Conservation (phyloP, 2,329 filamentous ascomycete genomes). For the Aspergillus bombycis region DNA sequence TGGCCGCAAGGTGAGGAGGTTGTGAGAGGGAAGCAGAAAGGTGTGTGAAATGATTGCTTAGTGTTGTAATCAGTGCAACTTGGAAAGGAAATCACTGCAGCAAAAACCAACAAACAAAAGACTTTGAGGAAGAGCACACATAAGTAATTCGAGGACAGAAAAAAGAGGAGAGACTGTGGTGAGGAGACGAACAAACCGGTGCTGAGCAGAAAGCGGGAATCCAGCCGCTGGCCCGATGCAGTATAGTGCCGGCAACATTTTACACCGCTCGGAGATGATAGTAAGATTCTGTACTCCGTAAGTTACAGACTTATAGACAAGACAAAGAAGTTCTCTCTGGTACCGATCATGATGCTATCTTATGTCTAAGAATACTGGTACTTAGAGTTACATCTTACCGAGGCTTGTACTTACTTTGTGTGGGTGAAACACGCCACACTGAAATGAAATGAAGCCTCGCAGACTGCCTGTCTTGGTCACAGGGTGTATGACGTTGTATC, state of each 20-base stretch:
- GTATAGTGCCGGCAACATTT: conserved; percentile 26
- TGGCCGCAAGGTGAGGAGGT: conserved; percentile 10
- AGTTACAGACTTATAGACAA: not conserved
- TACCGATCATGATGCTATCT: too few species aligned
- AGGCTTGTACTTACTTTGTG: not conserved
- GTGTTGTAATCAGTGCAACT: not conserved
- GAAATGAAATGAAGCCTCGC: not conserved
- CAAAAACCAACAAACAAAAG: not conserved
- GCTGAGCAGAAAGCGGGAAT: conserved; percentile 24
- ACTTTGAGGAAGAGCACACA: not conserved
- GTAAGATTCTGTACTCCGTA: conserved; percentile 1
- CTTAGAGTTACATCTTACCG: not conserved
- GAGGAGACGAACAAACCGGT: conserved; percentile 19
- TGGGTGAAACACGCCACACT: not conserved
- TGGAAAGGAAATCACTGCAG: not conserved
- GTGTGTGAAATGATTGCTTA: not conserved
- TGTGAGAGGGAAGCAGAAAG: conserved; percentile 10
- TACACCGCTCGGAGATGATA: conserved; percentile 14
- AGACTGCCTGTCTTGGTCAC: too few species aligned
- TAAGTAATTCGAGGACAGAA: conserved; percentile 6
- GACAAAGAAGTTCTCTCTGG: not conserved
- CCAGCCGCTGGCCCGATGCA: conserved; percentile 20
- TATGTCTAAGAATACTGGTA: not conserved
- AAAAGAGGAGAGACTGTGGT: conserved; percentile 2
- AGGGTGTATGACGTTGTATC: not conserved